Base-by-base conservation (phyloP, 371 early-diverging fungal genomes). In the Saksenaea vasiformis region DNA sequence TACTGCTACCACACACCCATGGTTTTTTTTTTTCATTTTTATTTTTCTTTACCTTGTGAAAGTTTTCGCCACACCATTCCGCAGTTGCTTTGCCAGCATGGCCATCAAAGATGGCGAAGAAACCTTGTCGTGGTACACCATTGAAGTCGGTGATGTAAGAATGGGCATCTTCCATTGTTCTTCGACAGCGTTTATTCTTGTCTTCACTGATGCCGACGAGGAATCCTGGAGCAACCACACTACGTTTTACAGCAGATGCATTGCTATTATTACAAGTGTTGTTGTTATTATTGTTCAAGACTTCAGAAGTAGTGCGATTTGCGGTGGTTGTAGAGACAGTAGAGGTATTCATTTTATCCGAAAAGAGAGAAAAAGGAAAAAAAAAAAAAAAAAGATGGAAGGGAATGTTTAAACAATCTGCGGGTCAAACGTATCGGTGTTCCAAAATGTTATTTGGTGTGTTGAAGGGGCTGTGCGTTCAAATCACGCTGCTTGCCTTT, bases 161-260 rank as follows among this genome's bases (percentile, higher is more conserved):
- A 72, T 98, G 98, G 10, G 97, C 90, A 72, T 98, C 95, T 90
- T 98, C 98, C 97, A 98, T 98, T n/a, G 94, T 95, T 76, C 97
- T 77, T 61, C 98, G 80, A 72, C 91, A 93, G 28, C 91, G 85
- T 66, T 88, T 89, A 77, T 98, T 98, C 60, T 92, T 80, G 79
- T 96, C 96, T 66, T 94, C 93, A 35, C 87, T 71, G 39, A 95
- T 82, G 19, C 95, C 95, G 24, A 94, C 57, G 36, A 64, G 28
- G 43, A 82, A 82, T 17, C 82, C 82, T 59, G 72, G 56, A 43
- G 77, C 76, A 53, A 19, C 31, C n/a, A 31, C 54, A 54, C 27
- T 24, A 5, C 14, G 4, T 51, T 43, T 59, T 61, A 22, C 19
- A 22, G 54, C 22, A 35, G 26, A 9, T 34, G 35, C 27, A 56